These are phyloP conservation scores for Solanum ahanhuiri DNA, from an alignment of 257 asterid genomes.

Conservation along the genomic window DNA sequence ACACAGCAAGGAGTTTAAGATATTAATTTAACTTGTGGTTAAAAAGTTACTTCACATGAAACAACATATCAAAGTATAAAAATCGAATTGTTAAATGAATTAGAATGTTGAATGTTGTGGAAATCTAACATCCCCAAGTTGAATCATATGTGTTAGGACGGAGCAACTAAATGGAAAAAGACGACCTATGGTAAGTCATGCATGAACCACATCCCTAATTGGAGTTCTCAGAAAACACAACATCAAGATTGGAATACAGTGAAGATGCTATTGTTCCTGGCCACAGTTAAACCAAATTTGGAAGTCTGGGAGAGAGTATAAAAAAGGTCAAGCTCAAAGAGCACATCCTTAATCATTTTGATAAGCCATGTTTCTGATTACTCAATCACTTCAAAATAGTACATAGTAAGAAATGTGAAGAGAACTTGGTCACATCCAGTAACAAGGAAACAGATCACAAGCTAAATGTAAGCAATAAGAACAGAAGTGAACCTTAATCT, in stretches of 20 bases:
- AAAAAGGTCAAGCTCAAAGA: background rate
- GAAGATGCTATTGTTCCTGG: background rate
- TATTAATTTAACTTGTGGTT: background rate
- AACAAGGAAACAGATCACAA: background rate
- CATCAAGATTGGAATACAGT: background rate
- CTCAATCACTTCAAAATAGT: background rate
- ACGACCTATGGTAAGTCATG: background rate
- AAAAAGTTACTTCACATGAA: background rate
- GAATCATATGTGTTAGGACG: background rate
- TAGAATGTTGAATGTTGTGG: background rate
- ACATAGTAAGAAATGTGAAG: background rate
- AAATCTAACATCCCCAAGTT: background rate
- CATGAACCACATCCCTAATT: background rate
- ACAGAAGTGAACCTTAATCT: slow-evolving; percentile 50
- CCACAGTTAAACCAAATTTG: background rate
- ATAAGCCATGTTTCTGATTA: background rate
- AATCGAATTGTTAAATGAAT: background rate
- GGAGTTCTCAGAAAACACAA: background rate
- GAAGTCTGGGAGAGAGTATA: background rate
- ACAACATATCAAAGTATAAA: background rate
- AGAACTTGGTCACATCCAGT: background rate
- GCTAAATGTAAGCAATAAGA: background rate
- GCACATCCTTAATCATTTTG: background rate
- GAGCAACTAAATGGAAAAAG: background rate
- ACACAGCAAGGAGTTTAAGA: background rate